phyloP scores from a whole-genome alignment of 371 early-diverging fungal species.

The Rhizopus stolonifer region DNA sequence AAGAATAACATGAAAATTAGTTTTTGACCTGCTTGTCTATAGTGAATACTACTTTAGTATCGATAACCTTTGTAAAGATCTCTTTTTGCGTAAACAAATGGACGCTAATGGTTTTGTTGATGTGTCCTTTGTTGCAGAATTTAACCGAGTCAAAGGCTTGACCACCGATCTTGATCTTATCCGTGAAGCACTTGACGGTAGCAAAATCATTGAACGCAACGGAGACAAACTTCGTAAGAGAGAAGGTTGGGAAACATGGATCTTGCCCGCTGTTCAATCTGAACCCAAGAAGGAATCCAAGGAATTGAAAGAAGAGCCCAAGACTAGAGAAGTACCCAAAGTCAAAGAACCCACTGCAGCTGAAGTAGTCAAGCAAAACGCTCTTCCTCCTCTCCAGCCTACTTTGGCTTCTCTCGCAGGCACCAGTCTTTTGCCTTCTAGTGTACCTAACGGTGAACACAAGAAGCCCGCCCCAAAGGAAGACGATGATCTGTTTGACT shows the following conservation, averaged over 20 bases:
- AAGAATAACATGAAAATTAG: constrained; percentile 4
- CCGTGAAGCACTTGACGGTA: constrained; percentile 56
- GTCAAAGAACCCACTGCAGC: constrained; percentile 30
- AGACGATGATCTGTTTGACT: constrained; percentile 76
- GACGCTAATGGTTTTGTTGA: constrained; percentile 77
- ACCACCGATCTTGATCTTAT: constrained; percentile 65
- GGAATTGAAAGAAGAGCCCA: too few species aligned
- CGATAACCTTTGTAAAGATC: constrained; percentile 92
- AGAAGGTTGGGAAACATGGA: constrained; percentile 81
- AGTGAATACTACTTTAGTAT: constrained; percentile 93
- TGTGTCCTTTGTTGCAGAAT: constrained; percentile 71
- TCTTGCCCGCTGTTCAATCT: constrained; percentile 45
- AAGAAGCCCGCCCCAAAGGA: constrained; percentile 38
- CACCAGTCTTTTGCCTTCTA: constrained; percentile 24
- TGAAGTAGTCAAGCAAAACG: constrained; percentile 29
- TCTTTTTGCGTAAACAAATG: constrained; percentile 92
- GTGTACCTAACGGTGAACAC: constrained; percentile 25
- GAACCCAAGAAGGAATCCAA: constrained; percentile 18
- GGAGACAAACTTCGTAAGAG: constrained; percentile 65
- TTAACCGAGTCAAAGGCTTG: constrained; percentile 83
- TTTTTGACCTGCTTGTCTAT: not conserved
- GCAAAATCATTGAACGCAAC: constrained; percentile 57
- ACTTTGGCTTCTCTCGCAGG: constrained; percentile 47
- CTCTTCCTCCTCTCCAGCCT: constrained; percentile 25
- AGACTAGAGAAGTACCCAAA: too few species aligned